These are phyloP conservation scores for Leccinum olivaceopallidum DNA, from an alignment of 768 basidiomycete species.

Conservation along the genomic window DNA sequence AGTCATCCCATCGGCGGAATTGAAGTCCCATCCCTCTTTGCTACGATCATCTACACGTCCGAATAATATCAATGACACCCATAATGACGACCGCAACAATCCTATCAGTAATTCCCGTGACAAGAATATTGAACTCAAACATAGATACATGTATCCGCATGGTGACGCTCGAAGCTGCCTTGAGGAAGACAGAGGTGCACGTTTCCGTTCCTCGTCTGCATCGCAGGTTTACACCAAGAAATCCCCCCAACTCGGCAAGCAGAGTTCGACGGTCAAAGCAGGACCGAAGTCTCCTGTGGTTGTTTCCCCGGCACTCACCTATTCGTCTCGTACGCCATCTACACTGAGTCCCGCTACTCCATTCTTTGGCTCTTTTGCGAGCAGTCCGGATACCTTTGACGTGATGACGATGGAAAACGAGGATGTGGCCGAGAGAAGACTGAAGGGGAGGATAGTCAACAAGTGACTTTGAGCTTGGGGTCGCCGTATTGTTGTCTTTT, in stretches of 20 bases:
- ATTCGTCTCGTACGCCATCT: constrained; percentile 62
- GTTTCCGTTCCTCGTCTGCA: constrained; percentile 13
- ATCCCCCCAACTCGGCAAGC: constrained; percentile 14
- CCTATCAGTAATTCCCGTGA: constrained; percentile 22
- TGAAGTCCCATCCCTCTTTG: constrained; percentile 11
- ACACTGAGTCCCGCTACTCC: constrained; percentile 73
- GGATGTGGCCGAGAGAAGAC: constrained; percentile 24
- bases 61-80: constrained; percentile 26
- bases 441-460: constrained; percentile 20
- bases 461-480: constrained; percentile 8
- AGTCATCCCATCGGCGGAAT: constrained; percentile 4
- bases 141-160: constrained; percentile 27
- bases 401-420: constrained; percentile 24
- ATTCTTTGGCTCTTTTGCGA: constrained; percentile 60
- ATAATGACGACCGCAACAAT: constrained; percentile 22
- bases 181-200: constrained; percentile 6
- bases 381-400: constrained; percentile 34
- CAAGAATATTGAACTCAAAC: constrained; percentile 17
- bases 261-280: constrained; percentile 26
- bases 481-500: constrained; percentile 2
- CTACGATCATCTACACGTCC: constrained; percentile 22
- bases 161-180: constrained; percentile 11
- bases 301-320: constrained; percentile 68
- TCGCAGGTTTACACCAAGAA: constrained; percentile 15
- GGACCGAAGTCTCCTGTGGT: constrained; percentile 49